Evolutionary conservation across 1,139 yeast species (phyloP), one percentile per base, ranked within the genome.

Genomic region (Blastobotrys malaysiensis): DNA sequence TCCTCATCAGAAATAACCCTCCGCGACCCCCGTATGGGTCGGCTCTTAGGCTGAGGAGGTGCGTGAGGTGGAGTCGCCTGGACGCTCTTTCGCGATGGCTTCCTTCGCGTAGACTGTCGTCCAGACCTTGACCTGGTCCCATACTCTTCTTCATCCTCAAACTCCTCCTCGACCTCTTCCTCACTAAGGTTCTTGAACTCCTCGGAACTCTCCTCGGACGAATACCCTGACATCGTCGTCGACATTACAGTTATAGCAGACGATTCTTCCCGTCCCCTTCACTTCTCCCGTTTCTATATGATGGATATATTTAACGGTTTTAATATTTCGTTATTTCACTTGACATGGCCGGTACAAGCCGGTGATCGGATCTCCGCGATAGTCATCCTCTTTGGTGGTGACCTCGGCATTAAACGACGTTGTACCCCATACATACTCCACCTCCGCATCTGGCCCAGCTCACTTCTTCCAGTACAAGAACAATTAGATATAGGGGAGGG

Each of bases 91-190:
- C 54, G 36, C 56, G 9, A 59, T 63, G 19, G 57, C 60, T 43
- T 52, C 57, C 22, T 44, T 50, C 21, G 24, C 46, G 9, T 20
- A 43, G 16, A 52, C 55, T 14, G 48, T 52, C 2, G 49, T 45
- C 27, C 50, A 51, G 19, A 52, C 56, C 48, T 49, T 53, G 13
- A 51, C 58, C 31, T 55, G 55, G 26, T 58, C 60, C 48, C 56
- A 6, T 53, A 59, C 27, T 56, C 59, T 7, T 55, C 63, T 16
- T 59, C 65, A 9, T 53, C 55, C 16, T 45, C 56, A 9, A 50
- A 55, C 20, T 55, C 60, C 6, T 55, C 60, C 9, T 53, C 59
- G 13, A 55, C 61, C 3, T 54, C 57, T 7, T 55, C 61, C n/a
- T 60, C 65, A 5, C 52, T 61, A n/a, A 53, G 57, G 24, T 53